A percentile compares a stretch with the other conserved stretches of the same genome.
phyloP scores from a whole-genome alignment of 805 yeast genomes.

The Komagataella pseudopastoris region DNA sequence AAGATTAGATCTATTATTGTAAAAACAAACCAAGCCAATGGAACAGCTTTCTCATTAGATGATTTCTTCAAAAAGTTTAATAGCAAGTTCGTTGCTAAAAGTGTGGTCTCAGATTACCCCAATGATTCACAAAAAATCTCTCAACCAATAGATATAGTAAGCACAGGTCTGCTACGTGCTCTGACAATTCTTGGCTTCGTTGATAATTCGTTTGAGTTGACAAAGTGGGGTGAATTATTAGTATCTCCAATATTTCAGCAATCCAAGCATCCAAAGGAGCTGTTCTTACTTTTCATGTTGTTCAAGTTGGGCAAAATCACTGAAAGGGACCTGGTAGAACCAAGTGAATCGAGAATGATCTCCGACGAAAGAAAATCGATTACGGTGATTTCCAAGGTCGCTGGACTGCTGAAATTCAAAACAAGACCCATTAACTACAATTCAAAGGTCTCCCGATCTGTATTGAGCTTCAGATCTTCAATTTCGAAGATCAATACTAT shows the following conservation, averaged over 20 bases:
- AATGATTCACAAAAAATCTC: conserved; percentile 19
- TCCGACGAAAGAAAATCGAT: conserved; percentile 20
- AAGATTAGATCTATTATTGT: conserved; percentile 20
- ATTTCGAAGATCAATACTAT: conserved; percentile 36
- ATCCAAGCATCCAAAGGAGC: conserved; percentile 20
- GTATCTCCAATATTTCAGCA: conserved; percentile 16
- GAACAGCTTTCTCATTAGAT: conserved; percentile 17
- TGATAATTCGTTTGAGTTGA: conserved; percentile 24
- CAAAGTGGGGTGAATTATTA: conserved; percentile 38
- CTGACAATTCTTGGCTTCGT: conserved; percentile 38
- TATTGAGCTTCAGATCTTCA: conserved; percentile 56
- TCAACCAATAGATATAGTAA: conserved; percentile 36
- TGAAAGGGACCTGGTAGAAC: conserved; percentile 25
- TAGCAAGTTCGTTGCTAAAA: conserved; percentile 16
- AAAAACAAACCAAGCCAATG: conserved; percentile 13
- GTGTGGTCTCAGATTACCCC: conserved; percentile 5
- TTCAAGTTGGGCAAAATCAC: conserved; percentile 20
- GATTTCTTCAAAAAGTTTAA: conserved; percentile 16
- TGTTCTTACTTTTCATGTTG: conserved; percentile 34
- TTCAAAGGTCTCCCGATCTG: conserved; percentile 58
- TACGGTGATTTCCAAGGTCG: conserved; percentile 32
- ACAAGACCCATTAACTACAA: conserved; percentile 40
- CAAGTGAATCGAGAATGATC: conserved; percentile 15
- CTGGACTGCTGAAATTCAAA: conserved; percentile 29
- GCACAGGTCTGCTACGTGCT: conserved; percentile 41